Evolutionary conservation across 2,329 filamentous ascomycete genomes (phyloP), one percentile per base, ranked within the genome.

Genomic region (Sporothrix euskadiensis): DNA sequence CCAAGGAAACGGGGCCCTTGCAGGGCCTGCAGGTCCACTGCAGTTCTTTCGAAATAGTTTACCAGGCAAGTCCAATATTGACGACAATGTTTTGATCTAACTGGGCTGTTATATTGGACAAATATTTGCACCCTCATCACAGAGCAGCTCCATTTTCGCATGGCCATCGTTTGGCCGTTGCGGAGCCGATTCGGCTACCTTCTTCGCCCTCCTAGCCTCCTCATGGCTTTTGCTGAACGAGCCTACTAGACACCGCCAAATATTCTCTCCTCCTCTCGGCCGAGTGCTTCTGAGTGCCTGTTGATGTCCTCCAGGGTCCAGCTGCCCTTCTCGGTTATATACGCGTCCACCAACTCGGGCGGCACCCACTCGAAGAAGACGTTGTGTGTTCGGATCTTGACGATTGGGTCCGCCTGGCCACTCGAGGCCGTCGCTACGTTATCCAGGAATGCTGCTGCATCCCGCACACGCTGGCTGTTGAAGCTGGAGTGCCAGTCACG

Each of bases 291-390:
- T 8, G 61, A 30, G 12, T 22, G 61, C 61, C 4, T 47, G n/a
- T 9, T 26, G 22, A 88, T 84, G n/a, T 83, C 81, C 26, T 81
- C 75, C 8, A 78, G 74, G 2, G 77, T 80, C 80, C 81, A 83
- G 39, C 84, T 77, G 0, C 88, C 88, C 5, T 85, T 80, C 71
- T 91, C 88, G 3, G 85, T 88, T 44, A 89, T 79, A 76, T 88
- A 90, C 0, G 80, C 79, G 77, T 89, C 84, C 6, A 90, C 81
- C 57, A 89, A 78, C 9, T 77, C 73, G 0, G 84, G 78, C 1
- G 86, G 83, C 57, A 90, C 82, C 88, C 88, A 90, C 80, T 91
- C 88, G 68, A 90, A 90, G 74, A 88, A 89, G n/a, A 86, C 77
- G 76, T 88, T 88, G 56, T 79, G 82, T 69, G 87, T 80, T 19